Evolutionary conservation across 495 filamentous ascomycete genomes (phyloP), one percentile per base, ranked within the genome.

Genomic region (Beverwykella pulmonaria): DNA sequence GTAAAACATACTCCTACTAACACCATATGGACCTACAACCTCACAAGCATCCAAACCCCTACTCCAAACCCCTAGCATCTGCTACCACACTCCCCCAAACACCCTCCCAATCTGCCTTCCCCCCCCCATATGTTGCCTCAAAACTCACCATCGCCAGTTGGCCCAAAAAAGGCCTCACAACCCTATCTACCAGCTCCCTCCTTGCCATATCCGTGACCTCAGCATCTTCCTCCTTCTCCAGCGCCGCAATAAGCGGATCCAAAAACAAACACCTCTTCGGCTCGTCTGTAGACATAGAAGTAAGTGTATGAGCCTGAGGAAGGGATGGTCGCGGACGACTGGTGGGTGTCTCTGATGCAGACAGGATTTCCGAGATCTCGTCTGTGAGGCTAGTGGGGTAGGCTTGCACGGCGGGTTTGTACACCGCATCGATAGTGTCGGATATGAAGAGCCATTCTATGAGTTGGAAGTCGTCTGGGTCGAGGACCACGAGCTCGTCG

Each of bases 361-460:
- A 89, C 0, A 97, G 79, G 63, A 86, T 88, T 69, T 94, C 91
- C 0, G 90, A 89, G 8, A 98, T 79, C 71, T 93, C 91, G 68
- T 98, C 94, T 19, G 90, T 88, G 12, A 98, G 82, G 0, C 92
- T 91, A 3, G 88, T 80, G 0, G 93, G 86, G 47, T 47, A 68
- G 58, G 86, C 82, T 79, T 87, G 90, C 53, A 82, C 78, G n/a
- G 84, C 76, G 0, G 92, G 88, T 17, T 89, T 86, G 73, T 98
- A 98, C 23, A 98, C 92, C 1, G 95, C 92, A 73, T 99, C 94
- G 68, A 97, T 93, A 36, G 93, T 97, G 74, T 99, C 95, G 5
- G 92, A 93, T 25, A 98, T 86, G 75, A 95, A 99, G 19, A 98
- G 84, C 94, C 94, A 99, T 79, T 97, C 92, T 59, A 92, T 84